Conservation (phyloP, 202 grass and related monocot genomes). For the Saccharum hybrid region DNA sequence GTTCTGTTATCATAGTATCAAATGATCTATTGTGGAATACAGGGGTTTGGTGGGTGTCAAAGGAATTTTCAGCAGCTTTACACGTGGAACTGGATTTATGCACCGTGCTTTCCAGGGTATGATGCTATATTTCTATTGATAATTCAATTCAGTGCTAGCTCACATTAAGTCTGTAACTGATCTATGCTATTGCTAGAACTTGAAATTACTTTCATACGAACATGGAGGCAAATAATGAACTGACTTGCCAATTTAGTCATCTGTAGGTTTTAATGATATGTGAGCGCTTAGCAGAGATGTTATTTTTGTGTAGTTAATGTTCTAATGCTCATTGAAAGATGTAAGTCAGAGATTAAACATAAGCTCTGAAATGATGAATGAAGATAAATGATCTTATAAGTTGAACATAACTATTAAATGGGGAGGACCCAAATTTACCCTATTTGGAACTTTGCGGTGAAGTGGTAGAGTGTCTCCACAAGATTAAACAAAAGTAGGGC, state of each 20-base stretch:
- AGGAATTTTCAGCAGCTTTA: slow-evolving; percentile 96
- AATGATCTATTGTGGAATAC: slow-evolving; percentile 54
- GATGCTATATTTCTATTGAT: slow-evolving; percentile 38
- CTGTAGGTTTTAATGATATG: slow-evolving; percentile 12
- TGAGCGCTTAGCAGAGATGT: not conserved
- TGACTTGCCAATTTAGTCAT: not conserved
- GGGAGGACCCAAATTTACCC: not conserved
- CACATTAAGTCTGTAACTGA: slow-evolving; percentile 25
- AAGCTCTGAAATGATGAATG: slow-evolving; percentile 6
- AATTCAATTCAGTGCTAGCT: slow-evolving; percentile 31
- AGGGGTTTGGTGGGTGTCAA: slow-evolving; percentile 96
- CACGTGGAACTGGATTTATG: slow-evolving; percentile 99
- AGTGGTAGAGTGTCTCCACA: not conserved
- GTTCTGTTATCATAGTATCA: slow-evolving; percentile 28
- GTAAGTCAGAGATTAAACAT: slow-evolving; percentile 26
- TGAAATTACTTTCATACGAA: not conserved
- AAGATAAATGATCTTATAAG: not conserved
- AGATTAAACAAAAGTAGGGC: not conserved
- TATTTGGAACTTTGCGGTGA: not conserved
- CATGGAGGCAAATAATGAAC: slow-evolving; percentile 25
- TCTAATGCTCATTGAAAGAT: not conserved
- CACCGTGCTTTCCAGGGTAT: slow-evolving; percentile 95
- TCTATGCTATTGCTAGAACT: not conserved
- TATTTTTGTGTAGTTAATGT: not conserved
- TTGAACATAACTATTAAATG: not conserved